Evolutionary conservation across 2,329 filamentous ascomycete species (phyloP).

Genomic region (Talaromyces sp.): DNA sequence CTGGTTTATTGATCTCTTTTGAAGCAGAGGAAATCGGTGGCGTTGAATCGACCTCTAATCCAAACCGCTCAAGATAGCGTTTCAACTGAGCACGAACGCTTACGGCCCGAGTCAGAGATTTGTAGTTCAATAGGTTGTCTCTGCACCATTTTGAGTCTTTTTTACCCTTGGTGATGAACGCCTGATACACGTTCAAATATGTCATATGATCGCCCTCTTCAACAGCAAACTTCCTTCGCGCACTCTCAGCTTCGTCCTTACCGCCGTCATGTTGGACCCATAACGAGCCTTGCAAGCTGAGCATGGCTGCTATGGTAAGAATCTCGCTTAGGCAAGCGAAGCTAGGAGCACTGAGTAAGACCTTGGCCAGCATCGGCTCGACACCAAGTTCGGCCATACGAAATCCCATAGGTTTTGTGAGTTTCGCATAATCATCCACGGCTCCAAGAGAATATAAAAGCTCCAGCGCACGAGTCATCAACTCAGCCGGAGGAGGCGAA

Average conservation of each 20-base stretch:
- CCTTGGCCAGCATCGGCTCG: conserved; percentile 94
- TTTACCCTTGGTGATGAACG: conserved; percentile 77
- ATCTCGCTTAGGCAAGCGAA: conserved; percentile 84
- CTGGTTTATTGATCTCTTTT: conserved; percentile 48
- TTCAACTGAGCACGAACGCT: conserved; percentile 83
- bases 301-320: conserved; percentile 90
- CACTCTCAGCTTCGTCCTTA: conserved; percentile 70
- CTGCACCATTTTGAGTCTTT: conserved; percentile 85
- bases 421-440: conserved; percentile 82
- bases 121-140: conserved; percentile 83
- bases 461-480: conserved; percentile 82
- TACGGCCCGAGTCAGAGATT: conserved; percentile 74
- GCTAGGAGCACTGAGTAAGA: conserved; percentile 68
- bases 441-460: conserved; percentile 82
- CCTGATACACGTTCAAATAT: conserved; percentile 86
- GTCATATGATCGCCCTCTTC: conserved; percentile 94
- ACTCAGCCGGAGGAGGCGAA: conserved; percentile 76
- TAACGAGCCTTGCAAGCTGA: conserved; percentile 74
- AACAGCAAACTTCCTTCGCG: conserved; percentile 77
- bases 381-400: conserved; percentile 92
- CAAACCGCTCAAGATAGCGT: conserved; percentile 82
- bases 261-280: conserved; percentile 80
- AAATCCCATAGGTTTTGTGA: conserved; percentile 81
- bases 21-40: conserved; percentile 35
- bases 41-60: conserved; percentile 65